Evolutionary conservation across 1,139 yeast genomes (phyloP).

Genomic region (Meyerozyma carpophila): DNA sequence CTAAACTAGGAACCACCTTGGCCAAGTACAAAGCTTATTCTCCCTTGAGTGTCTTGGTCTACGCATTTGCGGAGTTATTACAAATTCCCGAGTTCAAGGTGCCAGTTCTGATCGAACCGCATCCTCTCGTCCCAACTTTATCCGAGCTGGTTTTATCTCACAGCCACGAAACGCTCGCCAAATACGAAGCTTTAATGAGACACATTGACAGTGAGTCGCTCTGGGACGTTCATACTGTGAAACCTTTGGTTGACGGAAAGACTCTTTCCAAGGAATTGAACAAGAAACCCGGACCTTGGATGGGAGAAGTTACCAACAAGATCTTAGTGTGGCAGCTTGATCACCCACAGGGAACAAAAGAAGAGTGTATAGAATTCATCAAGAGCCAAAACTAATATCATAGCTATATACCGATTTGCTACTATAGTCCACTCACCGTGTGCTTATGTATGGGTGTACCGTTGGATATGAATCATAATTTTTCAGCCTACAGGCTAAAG

Average conservation of each 20-base stretch:
- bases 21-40: conserved; percentile 51
- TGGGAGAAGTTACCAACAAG: conserved; percentile 49
- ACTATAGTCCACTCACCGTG: not conserved
- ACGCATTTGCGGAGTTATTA: conserved; percentile 26
- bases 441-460: conserved; percentile 2
- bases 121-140: not conserved
- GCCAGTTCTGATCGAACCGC: not conserved
- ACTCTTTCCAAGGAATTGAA: conserved; percentile 45
- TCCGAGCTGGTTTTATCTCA: not conserved
- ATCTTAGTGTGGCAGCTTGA: conserved; percentile 73
- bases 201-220: conserved; percentile 26
- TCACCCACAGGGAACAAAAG: conserved; percentile 49
- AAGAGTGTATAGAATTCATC: conserved; percentile 49
- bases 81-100: conserved; percentile 6
- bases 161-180: conserved; percentile 5
- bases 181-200: conserved; percentile 31
- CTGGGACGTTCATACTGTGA: conserved; percentile 37
- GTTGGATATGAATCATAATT: not conserved
- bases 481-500: not conserved
- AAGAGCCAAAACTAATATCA: conserved; percentile 8
- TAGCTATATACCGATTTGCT: not conserved
- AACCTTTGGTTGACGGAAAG: conserved; percentile 67
- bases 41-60: conserved; percentile 34
- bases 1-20: conserved; percentile 57
- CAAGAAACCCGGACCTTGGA: conserved; percentile 83